These are phyloP conservation scores for Juncus effusus DNA, from an alignment of 176 grass and related monocot genomes.

Conservation along the genomic window DNA sequence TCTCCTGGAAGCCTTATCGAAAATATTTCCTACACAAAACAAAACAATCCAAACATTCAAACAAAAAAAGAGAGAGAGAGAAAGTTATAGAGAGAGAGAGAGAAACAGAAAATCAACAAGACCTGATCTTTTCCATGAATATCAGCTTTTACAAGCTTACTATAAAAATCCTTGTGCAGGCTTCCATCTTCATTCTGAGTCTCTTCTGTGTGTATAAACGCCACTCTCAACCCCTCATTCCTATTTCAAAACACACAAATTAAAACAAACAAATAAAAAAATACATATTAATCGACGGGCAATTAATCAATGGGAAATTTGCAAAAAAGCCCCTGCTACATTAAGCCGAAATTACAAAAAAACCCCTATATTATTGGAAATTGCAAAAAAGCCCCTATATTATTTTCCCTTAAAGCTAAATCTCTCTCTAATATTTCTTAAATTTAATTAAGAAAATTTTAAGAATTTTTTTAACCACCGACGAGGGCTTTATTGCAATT, in stretches of 20 bases:
- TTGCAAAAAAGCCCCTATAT: too few relatives aligned
- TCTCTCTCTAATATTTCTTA: too few relatives aligned
- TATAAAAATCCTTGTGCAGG: slow-evolving; percentile 61
- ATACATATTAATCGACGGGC: slow-evolving; percentile 1
- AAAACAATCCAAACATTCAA: background rate
- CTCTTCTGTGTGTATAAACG: slow-evolving; percentile 93
- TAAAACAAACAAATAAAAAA: slow-evolving; percentile 11
- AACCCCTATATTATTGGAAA: too few relatives aligned
- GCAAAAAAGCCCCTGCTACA: too few relatives aligned
- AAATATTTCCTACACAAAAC: slow-evolving; percentile 76
- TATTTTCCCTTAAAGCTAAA: too few relatives aligned
- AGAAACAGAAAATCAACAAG: slow-evolving; percentile 14
- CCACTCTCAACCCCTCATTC: slow-evolving; percentile 90
- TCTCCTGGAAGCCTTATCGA: slow-evolving; percentile 91
- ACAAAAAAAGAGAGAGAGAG: background rate
- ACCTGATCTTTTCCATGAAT: slow-evolving; percentile 96
- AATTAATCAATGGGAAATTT: background rate
- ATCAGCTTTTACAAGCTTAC: slow-evolving; percentile 94
- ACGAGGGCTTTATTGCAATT: too few relatives aligned
- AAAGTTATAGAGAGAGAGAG: slow-evolving; percentile 12
- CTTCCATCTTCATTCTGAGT: slow-evolving; percentile 27
- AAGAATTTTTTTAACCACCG: too few relatives aligned
- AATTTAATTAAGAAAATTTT: too few relatives aligned
- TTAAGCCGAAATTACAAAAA: too few relatives aligned
- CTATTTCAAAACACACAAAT: slow-evolving; percentile 33